Evolutionary conservation across 768 basidiomycete species (phyloP), one percentile per base, ranked within the genome.

Genomic region (Leucosporidium scottii): DNA sequence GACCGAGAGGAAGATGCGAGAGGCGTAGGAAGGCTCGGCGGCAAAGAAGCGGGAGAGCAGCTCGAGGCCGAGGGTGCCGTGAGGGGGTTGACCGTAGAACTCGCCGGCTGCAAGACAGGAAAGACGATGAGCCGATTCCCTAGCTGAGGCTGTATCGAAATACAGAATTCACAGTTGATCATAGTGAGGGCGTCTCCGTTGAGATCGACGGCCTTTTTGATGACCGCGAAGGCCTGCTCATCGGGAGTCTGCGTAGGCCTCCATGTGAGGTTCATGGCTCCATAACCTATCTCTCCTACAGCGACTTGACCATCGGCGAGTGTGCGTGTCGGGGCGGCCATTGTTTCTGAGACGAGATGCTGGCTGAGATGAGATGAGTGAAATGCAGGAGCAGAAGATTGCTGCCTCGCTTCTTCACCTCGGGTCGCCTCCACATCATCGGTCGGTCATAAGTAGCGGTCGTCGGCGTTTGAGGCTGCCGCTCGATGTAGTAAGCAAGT

Each of bases 181-280:
- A 84, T 69, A 73, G 62, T 76, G 20, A 61, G 59, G 10, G 75
- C 75, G 36, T 27, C 59, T 3, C 25, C n/a, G 25, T 54, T 20
- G 17, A 18, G 7, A 36, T 71, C 65, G 54, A 77, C 49, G 30
- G 70, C 62, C 17, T 81, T 82, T 74, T 84, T 84, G 78, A 88
- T 86, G 2, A 84, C 79, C 27, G 82, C 83, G 68, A 88, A 87
- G 13, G 83, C 83, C 44, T 84, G 81, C 62, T 85, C 85, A 64
- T 88, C 86, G 2, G 84, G 78, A 1, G 69, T 75, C 62, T 73
- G 59, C n/a, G 74, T 77, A 15, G 81, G 79, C 21, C 73, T 82
- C 85, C 82, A 83, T 12, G 51, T 51, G n/a, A 62, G 51, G 25
- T 55, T 54, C 62, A 55, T 54, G 13, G 54, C 53, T 0, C 85